These are phyloP conservation scores for Panicum virgatum DNA, from an alignment of 202 grass and related monocot species.

Conservation along the genomic window DNA sequence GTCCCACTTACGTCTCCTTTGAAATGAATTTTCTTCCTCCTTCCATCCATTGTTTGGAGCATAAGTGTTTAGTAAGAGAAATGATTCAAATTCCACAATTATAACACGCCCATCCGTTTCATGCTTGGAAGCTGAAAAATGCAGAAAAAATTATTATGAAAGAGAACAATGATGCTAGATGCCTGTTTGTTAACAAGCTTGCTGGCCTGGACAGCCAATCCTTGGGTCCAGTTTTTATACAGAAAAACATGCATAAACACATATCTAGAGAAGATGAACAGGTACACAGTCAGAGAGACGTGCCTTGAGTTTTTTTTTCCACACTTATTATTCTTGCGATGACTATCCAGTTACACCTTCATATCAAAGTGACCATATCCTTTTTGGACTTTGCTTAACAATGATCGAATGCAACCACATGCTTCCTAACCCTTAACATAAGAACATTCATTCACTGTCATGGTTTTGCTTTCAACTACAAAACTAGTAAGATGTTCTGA, in stretches of 20 bases:
- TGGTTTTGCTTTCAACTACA: not conserved
- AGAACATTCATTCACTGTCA: not conserved
- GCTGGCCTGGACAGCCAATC: not conserved
- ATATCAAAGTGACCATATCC: slow-evolving; percentile 17
- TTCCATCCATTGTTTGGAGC: slow-evolving; percentile 98
- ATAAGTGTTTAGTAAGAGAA: slow-evolving; percentile 87
- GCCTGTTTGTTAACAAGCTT: slow-evolving; percentile 5
- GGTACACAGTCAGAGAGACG: not conserved
- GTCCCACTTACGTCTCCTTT: slow-evolving; percentile 95
- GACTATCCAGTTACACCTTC: not conserved
- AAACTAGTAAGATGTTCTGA: not conserved
- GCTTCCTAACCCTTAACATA: not conserved
- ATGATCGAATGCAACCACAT: not conserved
- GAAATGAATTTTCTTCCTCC: slow-evolving; percentile 95
- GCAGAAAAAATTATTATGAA: slow-evolving; percentile 10
- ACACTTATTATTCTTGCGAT: not conserved
- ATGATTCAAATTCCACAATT: slow-evolving; percentile 96
- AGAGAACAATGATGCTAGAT: slow-evolving; percentile 3
- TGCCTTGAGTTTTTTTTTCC: not conserved
- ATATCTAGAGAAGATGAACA: not conserved
- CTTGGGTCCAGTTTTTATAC: slow-evolving; percentile 7
- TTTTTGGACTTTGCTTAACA: slow-evolving; percentile 1
- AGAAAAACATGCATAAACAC: slow-evolving; percentile 14
- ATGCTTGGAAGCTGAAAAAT: slow-evolving; percentile 72
- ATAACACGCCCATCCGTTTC: slow-evolving; percentile 86